Base-by-base conservation (phyloP, 2,329 filamentous ascomycete genomes). In the Colletotrichum musicola region DNA sequence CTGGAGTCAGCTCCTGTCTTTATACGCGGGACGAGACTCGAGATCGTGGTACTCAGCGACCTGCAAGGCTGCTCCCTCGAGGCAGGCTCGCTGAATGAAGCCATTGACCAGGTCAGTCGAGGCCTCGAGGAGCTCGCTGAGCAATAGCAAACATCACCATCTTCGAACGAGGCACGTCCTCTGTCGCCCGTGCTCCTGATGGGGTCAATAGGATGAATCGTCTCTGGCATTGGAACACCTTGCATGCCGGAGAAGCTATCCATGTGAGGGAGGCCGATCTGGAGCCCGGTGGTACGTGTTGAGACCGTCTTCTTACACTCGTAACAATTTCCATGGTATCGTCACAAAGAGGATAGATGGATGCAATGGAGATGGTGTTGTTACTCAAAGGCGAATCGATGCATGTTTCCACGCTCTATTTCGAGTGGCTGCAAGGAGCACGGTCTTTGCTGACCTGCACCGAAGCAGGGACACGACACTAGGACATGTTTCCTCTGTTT, bases 221-320 rank as follows among this genome's bases (percentile, higher is more conserved):
- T 9, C 20, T 44, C 22, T 18, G 13, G 56, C n/a, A 12, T 6
- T 49, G 9, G 27, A 16, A 14, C 18, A 25, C 56, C 56, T 18
- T 50, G 44, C 42, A 22, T 14, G 35, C 27, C 25, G 13, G 38
- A 16, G 3, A 30, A 47, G 14, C 16, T 42, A 42, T 6, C 6
- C 18, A 18, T 47, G 44, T 47, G 44, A 49, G 44, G 56, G 56
- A 58, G 56, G 44, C 56, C 56, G 38, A 38, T 40, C 16, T n/a
- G n/a, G 4, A n/a, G 4, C 6, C 3, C 1, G 12, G 4, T 7
- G 14, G 14, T 44, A 16, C 18, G n/a, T 18, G 9, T 30, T 14
- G 56, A 25, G 40, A 47, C 40, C 46, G 55, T 25, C 42, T 25
- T 25, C 30, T 13, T 5, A 22, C 6, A 38, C 27, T 38, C 42